A percentile compares a stretch with the other conserved stretches of the same genome.
Evolutionary conservation across 2,329 filamentous ascomycete species (phyloP).

Genomic region (Dothideomycetes sp.): DNA sequence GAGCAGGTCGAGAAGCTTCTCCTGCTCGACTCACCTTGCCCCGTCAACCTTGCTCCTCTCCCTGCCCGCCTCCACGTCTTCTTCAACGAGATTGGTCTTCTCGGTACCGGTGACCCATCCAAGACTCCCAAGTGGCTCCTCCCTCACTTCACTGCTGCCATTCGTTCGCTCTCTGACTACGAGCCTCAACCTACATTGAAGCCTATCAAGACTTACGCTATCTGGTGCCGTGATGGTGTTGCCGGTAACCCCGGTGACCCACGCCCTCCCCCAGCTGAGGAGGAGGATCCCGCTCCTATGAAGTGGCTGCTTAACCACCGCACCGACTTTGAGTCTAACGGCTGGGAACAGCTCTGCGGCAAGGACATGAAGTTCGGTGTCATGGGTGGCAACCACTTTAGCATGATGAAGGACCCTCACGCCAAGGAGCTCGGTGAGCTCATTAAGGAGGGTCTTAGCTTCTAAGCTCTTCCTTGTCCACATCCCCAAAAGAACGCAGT

Average conservation of each 20-base stretch:
- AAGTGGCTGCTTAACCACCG: conserved; percentile 65
- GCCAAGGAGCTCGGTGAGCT: conserved; percentile 30
- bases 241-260: conserved; percentile 59
- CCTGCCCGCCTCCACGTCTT: conserved; percentile 55
- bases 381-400: conserved; percentile 67
- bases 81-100: conserved; percentile 62
- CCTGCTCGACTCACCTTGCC: conserved; percentile 46
- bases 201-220: conserved; percentile 53
- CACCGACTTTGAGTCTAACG: conserved; percentile 60
- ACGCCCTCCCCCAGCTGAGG: conserved; percentile 53
- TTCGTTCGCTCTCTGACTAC: conserved; percentile 60
- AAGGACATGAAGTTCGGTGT: conserved; percentile 51
- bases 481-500: conserved; percentile 2
- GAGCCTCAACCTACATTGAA: conserved; percentile 54
- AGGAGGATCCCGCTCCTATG: conserved; percentile 45
- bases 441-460: conserved; percentile 33
- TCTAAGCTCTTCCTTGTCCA: conserved; percentile 9
- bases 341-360: conserved; percentile 59
- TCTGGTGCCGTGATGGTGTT: conserved; percentile 68
- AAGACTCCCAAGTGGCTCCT: conserved; percentile 65
- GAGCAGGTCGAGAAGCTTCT: conserved; percentile 43
- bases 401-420: conserved; percentile 60
- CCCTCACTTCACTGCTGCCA: conserved; percentile 61
- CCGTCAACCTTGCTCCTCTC: conserved; percentile 42
- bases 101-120: conserved; percentile 50